phyloP scores from a whole-genome alignment of 2,329 filamentous ascomycete species.

The Leptographium flavum region DNA sequence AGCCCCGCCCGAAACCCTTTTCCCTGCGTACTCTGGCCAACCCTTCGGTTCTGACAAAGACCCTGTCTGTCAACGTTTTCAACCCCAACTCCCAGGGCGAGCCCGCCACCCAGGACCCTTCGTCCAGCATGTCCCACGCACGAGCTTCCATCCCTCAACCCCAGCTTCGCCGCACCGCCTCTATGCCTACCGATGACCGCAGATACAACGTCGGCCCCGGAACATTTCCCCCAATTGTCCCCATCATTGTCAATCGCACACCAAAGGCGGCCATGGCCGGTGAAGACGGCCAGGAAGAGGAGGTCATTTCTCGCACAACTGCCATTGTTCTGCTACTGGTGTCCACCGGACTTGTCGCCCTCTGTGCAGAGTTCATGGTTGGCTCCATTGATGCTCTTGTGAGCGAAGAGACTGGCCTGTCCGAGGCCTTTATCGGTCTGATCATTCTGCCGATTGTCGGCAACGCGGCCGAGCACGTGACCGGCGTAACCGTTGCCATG shows the following conservation, averaged over 20 bases:
- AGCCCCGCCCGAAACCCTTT: constrained; percentile 18
- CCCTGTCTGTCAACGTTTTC: constrained; percentile 47
- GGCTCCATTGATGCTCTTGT: constrained; percentile 43
- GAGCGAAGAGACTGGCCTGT: constrained; percentile 26
- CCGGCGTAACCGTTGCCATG: constrained; percentile 41
- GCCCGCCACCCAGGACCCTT: background rate
- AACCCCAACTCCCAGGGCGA: constrained; percentile 11
- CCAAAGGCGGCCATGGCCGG: constrained; percentile 4
- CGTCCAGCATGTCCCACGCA: background rate
- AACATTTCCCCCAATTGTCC: constrained; percentile 17
- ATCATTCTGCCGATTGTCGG: constrained; percentile 49
- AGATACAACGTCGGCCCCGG: constrained; percentile 11
- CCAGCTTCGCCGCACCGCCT: constrained; percentile 34
- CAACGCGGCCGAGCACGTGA: constrained; percentile 50
- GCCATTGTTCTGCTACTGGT: constrained; percentile 36
- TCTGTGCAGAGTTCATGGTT: constrained; percentile 48
- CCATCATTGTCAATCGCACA: constrained; percentile 17
- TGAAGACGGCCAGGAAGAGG: constrained; percentile 17
- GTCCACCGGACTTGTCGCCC: constrained; percentile 40
- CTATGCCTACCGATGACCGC: constrained; percentile 27
- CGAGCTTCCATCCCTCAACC: constrained; percentile 3
- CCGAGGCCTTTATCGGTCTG: constrained; percentile 44
- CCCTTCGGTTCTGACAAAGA: constrained; percentile 34
- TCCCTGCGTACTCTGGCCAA: constrained; percentile 25
- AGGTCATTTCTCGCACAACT: constrained; percentile 24